phyloP scores from a whole-genome alignment of 2,329 filamentous ascomycete genomes.

The Grosmannia penicillata region DNA sequence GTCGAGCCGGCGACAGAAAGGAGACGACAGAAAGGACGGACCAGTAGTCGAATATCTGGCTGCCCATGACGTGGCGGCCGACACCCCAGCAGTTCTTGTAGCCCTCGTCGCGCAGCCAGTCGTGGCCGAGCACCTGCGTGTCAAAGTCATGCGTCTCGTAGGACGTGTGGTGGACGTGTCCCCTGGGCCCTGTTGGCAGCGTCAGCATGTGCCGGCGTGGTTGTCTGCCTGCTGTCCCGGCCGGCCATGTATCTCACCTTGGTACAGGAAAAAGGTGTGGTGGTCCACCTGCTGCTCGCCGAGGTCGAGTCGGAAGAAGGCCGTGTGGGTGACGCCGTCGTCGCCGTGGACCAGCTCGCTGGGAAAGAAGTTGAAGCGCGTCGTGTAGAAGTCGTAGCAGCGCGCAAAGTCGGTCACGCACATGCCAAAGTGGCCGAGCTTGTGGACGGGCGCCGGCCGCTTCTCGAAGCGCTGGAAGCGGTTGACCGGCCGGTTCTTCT shows the following conservation, averaged over 20 bases:
- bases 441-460: slow-evolving; percentile 25
- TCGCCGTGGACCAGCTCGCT: slow-evolving; percentile 30
- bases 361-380: slow-evolving; percentile 34
- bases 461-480: slow-evolving; percentile 37
- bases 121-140: slow-evolving; percentile 53
- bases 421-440: slow-evolving; percentile 39
- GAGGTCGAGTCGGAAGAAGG: slow-evolving; percentile 29
- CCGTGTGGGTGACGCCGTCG: slow-evolving; percentile 21
- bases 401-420: slow-evolving; percentile 35
- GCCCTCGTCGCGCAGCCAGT: slow-evolving; percentile 48
- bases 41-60: slow-evolving; percentile 63
- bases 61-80: slow-evolving; percentile 53
- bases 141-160: slow-evolving; percentile 63
- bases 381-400: slow-evolving; percentile 32
- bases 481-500: slow-evolving; percentile 34
- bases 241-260: slow-evolving; percentile 14
- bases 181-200: slow-evolving; percentile 18
- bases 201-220: not conserved
- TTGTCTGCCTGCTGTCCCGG: not conserved
- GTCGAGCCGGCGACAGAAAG: not conserved
- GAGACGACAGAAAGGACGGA: slow-evolving; percentile 30
- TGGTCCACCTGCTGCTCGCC: slow-evolving; percentile 32
- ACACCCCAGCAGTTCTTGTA: slow-evolving; percentile 57
- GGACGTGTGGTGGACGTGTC: slow-evolving; percentile 50
- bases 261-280: slow-evolving; percentile 35